Evolutionary conservation across 2,329 filamentous ascomycete species (phyloP).

Genomic region (Aspergillus vadensis): DNA sequence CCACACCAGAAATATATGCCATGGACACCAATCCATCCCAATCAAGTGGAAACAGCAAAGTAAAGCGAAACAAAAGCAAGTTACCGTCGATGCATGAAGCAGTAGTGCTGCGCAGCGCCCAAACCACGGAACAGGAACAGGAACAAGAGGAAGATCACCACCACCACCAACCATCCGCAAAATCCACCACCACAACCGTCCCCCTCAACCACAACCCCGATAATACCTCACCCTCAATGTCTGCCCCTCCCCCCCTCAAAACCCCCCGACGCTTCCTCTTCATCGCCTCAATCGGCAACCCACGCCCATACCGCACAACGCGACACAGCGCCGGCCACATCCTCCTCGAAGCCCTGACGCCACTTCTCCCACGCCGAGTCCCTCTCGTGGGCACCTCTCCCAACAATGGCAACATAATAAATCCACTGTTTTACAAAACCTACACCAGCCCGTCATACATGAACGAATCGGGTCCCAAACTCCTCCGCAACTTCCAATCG

Average conservation of each 20-base stretch:
- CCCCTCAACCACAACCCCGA: not conserved
- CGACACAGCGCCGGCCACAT: conserved; percentile 87
- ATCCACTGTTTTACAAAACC: conserved; percentile 50
- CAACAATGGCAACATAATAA: conserved; percentile 31
- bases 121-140: not conserved
- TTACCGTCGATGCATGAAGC: no score
- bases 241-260: conserved; percentile 10
- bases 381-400: conserved; percentile 46
- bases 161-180: not conserved
- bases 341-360: conserved; percentile 65
- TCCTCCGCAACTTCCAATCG: conserved; percentile 64
- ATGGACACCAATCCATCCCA: no score
- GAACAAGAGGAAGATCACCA: not conserved
- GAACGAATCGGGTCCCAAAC: conserved; percentile 78
- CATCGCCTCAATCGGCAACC: conserved; percentile 86
- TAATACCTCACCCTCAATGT: not conserved
- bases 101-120: no score
- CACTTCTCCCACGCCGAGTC: conserved; percentile 48
- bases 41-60: no score
- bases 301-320: conserved; percentile 69
- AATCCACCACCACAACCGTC: not conserved
- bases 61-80: no score
- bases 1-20: no score
- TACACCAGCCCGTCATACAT: conserved; percentile 77
- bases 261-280: conserved; percentile 57